Evolutionary conservation across 257 asterid species (phyloP).

Genomic region (Osmanthus fragrans): DNA sequence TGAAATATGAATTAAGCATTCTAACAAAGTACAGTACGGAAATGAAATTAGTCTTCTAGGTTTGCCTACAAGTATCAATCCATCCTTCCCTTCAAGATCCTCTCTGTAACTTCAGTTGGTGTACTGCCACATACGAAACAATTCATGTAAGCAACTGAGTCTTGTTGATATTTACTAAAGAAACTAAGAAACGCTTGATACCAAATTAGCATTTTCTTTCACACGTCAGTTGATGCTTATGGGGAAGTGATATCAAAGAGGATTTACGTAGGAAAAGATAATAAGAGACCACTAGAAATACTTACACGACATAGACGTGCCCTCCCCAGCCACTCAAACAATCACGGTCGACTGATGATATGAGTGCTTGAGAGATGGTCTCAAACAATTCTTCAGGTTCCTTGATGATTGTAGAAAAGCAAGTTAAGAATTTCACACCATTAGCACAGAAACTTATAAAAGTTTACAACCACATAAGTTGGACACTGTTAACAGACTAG

Average conservation of each 20-base stretch:
- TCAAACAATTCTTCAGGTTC: slow-evolving; percentile 88
- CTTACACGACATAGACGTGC: slow-evolving; percentile 90
- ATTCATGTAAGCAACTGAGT: background rate
- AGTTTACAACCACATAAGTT: no score
- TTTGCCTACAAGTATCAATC: slow-evolving; percentile 38
- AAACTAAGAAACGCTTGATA: background rate
- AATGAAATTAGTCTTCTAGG: no score
- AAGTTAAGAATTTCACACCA: background rate
- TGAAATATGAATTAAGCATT: no score
- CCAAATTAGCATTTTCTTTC: background rate
- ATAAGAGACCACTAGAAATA: background rate
- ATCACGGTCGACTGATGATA: slow-evolving; percentile 90
- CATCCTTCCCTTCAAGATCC: slow-evolving; percentile 94
- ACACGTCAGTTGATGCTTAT: background rate
- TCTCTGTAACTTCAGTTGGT: slow-evolving; percentile 86
- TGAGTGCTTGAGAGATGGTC: slow-evolving; percentile 90
- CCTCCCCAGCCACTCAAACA: slow-evolving; percentile 99
- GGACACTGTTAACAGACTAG: background rate
- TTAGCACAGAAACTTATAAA: background rate
- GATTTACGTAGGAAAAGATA: background rate
- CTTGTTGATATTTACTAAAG: background rate
- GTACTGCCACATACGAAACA: slow-evolving; percentile 55
- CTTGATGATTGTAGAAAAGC: slow-evolving; percentile 33
- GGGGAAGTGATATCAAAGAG: background rate
- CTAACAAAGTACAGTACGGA: no score